Evolutionary conservation across 116 monocot genomes (phyloP), one percentile per base, ranked within the genome.

Genomic region (Papilionanthe hybrid): DNA sequence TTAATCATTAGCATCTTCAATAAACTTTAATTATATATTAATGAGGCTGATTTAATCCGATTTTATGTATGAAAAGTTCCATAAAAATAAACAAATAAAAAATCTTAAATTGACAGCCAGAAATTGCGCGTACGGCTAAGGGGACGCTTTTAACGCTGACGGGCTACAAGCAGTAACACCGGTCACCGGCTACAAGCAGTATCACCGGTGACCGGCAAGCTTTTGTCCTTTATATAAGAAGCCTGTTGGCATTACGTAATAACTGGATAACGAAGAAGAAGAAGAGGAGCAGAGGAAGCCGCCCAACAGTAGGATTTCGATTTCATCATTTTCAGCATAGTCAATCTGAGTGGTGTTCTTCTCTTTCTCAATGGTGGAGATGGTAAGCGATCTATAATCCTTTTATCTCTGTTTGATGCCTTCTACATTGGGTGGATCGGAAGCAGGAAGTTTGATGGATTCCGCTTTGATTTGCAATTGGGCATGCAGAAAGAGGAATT

Each of bases 331-430:
- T 27, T 27, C 28, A 17, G 41, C 44, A 19, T 44, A 42, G n/a
- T 43, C 73, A 2, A 22, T 42, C 44, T 68, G 8, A 44, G 73
- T 23, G 20, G 42, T 72, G 1, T 18, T 72, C n/a, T 43, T 72
- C 72, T 72, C 18, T 20, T 11, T 75, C 23, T 50, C 18, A 43
- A 28, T 12, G 27, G 75, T 27, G 23, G 28, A 49, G n/a, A 75
- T 48, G 75, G 75, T 75, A 75, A 28, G 49, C 18, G 23, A 50
- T 75, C 22, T 75, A 42, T n/a, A n/a, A 19, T 73, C 47, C 13
- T 28, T 75, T 8, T 23, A 27, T 75, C 75, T 27, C 15, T 2
- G 25, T 27, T 25, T 47, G 9, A 11, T 75, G 23, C 50, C 27
- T 28, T 75, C 49, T 27, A 47, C 50, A 50, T 75, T n/a, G 73